Percentiles rank a stretch among this genome's conserved stretches.
phyloP scores from a whole-genome alignment of 345 rosid genomes.

The Populus euphratica region DNA sequence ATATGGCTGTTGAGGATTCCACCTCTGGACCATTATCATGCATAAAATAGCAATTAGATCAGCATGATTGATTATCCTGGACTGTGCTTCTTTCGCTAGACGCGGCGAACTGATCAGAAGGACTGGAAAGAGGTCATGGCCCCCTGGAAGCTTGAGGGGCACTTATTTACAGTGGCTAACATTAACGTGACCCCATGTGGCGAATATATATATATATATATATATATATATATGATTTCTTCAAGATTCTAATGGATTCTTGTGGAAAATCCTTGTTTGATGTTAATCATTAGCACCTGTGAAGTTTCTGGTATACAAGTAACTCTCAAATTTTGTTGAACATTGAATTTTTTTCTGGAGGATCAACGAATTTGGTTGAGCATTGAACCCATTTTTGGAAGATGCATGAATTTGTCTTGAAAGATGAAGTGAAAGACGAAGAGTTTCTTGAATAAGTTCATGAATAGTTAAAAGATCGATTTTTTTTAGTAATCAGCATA shows the following conservation, averaged over 20 bases:
- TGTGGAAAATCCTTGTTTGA: not conserved
- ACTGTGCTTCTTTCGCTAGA: slow-evolving; percentile 1
- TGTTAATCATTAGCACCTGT: not conserved
- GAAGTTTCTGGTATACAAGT: not conserved
- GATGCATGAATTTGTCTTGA: no score
- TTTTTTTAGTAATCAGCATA: no score
- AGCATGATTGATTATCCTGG: not conserved
- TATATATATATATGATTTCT: not conserved
- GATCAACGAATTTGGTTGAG: no score
- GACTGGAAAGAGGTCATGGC: slow-evolving; percentile 24
- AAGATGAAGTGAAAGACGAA: no score
- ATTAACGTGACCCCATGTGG: not conserved
- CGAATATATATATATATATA: not conserved
- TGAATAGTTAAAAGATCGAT: no score
- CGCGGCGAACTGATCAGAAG: slow-evolving; percentile 33
- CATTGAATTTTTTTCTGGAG: no score
- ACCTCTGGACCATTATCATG: not conserved
- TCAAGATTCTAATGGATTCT: not conserved
- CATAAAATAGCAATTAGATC: no score
- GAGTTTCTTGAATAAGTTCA: no score
- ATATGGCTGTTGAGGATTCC: not conserved
- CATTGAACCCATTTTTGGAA: no score
- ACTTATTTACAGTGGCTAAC: not conserved
- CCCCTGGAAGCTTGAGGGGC: slow-evolving; percentile 43
- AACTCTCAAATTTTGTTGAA: no score